phyloP scores from a whole-genome alignment of 345 rosid genomes.

The Dovyalis caffra region DNA sequence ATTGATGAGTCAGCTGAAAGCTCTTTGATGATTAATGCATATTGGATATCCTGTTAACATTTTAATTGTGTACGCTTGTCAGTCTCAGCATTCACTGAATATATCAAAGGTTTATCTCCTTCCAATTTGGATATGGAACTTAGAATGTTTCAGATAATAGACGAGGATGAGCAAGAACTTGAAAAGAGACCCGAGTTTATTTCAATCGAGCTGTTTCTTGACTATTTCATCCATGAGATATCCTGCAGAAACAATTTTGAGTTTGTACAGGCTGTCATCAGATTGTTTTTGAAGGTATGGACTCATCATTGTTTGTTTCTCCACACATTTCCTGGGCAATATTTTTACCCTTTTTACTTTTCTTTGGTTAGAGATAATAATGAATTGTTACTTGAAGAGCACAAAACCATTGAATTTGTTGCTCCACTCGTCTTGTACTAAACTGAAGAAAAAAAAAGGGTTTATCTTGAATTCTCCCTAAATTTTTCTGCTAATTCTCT shows the following conservation, averaged over 20 bases:
- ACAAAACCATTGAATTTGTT: neutral
- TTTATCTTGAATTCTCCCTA: neutral
- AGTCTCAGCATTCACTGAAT: constrained; percentile 79
- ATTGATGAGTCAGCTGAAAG: neutral
- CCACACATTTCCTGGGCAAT: neutral
- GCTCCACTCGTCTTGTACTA: neutral
- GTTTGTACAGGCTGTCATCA: constrained; percentile 80
- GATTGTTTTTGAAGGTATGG: constrained; percentile 85
- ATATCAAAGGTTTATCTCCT: constrained; percentile 79
- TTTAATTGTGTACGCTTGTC: constrained; percentile 23
- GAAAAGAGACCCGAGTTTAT: constrained; percentile 64
- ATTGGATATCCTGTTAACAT: constrained; percentile 3
- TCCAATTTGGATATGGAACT: constrained; percentile 87
- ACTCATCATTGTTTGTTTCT: neutral
- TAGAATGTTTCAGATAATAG: constrained; percentile 87
- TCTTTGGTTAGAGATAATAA: neutral
- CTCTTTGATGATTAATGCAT: neutral
- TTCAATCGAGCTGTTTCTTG: constrained; percentile 61
- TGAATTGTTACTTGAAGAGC: neutral
- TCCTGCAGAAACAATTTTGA: constrained; percentile 74
- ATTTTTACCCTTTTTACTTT: neutral
- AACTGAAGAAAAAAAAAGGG: neutral
- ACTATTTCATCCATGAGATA: constrained; percentile 74
- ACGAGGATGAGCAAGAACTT: constrained; percentile 60
- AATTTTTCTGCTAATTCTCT: neutral